A percentile compares a stretch with the other conserved stretches of the same genome.
Conservation (phyloP, 2,329 filamentous ascomycete species). For the Aspergillus pseudoviridinutans region DNA sequence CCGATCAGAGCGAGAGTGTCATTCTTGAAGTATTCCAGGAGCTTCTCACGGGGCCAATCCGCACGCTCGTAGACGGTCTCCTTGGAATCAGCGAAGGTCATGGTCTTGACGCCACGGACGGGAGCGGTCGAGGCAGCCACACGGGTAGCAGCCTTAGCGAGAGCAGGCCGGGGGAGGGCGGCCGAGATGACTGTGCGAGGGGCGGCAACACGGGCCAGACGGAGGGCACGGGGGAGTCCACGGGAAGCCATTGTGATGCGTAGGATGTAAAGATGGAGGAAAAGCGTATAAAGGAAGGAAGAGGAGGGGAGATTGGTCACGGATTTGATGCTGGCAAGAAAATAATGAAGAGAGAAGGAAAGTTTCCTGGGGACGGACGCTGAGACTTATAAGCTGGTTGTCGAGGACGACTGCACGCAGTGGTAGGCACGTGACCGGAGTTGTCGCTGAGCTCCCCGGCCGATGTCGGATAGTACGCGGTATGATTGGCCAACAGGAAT, state of each 20-base stretch:
- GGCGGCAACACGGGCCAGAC: slow-evolving; percentile 54
- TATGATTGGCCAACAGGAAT: background rate
- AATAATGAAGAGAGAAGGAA: slow-evolving; percentile 1
- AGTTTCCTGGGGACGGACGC: background rate
- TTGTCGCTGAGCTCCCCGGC: slow-evolving; percentile 24
- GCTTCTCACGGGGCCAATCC: slow-evolving; percentile 98
- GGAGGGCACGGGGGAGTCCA: slow-evolving; percentile 54
- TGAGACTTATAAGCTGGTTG: slow-evolving; percentile 17
- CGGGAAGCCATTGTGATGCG: slow-evolving; percentile 44
- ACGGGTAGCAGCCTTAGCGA: slow-evolving; percentile 43
- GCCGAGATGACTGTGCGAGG: slow-evolving; percentile 57
- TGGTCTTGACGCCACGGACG: slow-evolving; percentile 87
- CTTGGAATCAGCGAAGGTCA: slow-evolving; percentile 95
- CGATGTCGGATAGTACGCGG: slow-evolving; percentile 16
- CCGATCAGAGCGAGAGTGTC: slow-evolving; percentile 98
- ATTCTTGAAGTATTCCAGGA: slow-evolving; percentile 99
- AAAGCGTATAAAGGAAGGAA: slow-evolving; percentile 9
- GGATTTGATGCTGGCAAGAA: slow-evolving; percentile 3
- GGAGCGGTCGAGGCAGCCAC: slow-evolving; percentile 42
- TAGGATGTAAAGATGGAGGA: slow-evolving; percentile 11
- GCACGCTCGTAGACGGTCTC: slow-evolving; percentile 96
- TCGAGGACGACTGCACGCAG: slow-evolving; percentile 5
- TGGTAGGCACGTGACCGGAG: slow-evolving; percentile 25
- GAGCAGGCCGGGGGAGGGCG: slow-evolving; percentile 49
- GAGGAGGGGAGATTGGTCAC: slow-evolving; percentile 8